A percentile compares a stretch with the other conserved stretches of the same genome.
phyloP scores from a whole-genome alignment of 495 filamentous ascomycete species.

The Cetradonia linearis region DNA sequence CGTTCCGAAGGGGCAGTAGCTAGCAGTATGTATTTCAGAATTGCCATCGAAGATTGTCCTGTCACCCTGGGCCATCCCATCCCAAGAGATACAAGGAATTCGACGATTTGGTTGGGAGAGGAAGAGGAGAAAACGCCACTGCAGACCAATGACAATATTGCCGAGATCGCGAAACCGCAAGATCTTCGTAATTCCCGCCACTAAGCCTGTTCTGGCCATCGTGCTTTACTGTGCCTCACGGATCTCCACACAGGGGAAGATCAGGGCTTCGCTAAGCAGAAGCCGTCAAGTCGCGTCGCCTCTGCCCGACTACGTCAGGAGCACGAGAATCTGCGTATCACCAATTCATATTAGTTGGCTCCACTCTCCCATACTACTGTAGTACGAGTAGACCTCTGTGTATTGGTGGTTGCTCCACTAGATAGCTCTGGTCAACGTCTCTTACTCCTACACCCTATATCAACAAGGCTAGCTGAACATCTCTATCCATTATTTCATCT shows the following conservation, averaged over 20 bases:
- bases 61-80: background rate
- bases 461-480: background rate
- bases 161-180: conserved; percentile 13
- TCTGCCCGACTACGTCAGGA: conserved; percentile 9
- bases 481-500: too few relatives aligned
- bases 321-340: background rate
- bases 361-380: too few relatives aligned
- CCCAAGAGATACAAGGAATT: background rate
- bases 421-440: background rate
- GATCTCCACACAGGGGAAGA: conserved; percentile 9
- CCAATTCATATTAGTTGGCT: background rate
- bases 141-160: conserved; percentile 10
- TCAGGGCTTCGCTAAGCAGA: background rate
- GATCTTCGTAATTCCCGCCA: conserved; percentile 10
- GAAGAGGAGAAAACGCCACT: background rate
- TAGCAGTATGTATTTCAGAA: background rate
- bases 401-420: too few relatives aligned
- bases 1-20: conserved; percentile 3
- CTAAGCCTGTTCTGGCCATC: background rate
- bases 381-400: too few relatives aligned
- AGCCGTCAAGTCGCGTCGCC: conserved; percentile 10
- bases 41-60: background rate
- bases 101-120: background rate
- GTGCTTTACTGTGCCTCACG: conserved; percentile 1
- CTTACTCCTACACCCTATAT: background rate